These are phyloP conservation scores for Pneumocystis wakefieldiae DNA, from an alignment of 1,139 yeast genomes.

Conservation along the genomic window DNA sequence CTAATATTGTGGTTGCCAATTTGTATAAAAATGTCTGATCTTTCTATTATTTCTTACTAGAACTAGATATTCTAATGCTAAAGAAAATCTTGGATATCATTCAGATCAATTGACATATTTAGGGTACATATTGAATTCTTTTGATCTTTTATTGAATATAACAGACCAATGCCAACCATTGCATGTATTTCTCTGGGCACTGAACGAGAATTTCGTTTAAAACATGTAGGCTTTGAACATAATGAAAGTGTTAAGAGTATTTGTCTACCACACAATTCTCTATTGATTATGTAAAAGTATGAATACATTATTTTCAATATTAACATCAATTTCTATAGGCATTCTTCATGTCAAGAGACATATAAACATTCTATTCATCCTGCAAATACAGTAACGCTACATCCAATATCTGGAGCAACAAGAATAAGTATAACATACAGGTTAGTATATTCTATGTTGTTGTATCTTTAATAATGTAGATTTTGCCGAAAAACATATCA, in stretches of 20 bases:
- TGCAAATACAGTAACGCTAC: conserved; percentile 24
- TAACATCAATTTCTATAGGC: conserved; percentile 15
- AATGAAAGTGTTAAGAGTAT: conserved; percentile 28
- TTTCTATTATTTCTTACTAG: not conserved
- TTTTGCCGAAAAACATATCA: conserved; percentile 30
- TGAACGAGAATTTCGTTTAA: conserved; percentile 40
- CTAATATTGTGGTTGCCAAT: conserved; percentile 43
- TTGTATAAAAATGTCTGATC: conserved; percentile 13
- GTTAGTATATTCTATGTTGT: not conserved
- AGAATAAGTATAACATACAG: conserved; percentile 49
- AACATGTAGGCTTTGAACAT: conserved; percentile 18
- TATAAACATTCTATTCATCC: conserved; percentile 42
- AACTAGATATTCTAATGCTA: conserved; percentile 29
- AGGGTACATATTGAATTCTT: conserved; percentile 25
- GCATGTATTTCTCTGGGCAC: conserved; percentile 55
- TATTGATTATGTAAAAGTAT: conserved; percentile 37
- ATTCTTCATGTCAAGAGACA: conserved; percentile 62
- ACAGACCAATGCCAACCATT: conserved; percentile 42
- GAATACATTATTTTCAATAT: not conserved
- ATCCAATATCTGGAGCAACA: conserved; percentile 35
- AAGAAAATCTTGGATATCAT: conserved; percentile 51
- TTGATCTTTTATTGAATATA: not conserved
- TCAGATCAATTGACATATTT: conserved; percentile 54
- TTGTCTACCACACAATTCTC: conserved; percentile 48
- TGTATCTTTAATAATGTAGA: conserved; percentile 19